A percentile compares a stretch with the other conserved stretches of the same genome.
Conservation (phyloP, 176 grass and related monocot genomes). For the Juncus inflexus region DNA sequence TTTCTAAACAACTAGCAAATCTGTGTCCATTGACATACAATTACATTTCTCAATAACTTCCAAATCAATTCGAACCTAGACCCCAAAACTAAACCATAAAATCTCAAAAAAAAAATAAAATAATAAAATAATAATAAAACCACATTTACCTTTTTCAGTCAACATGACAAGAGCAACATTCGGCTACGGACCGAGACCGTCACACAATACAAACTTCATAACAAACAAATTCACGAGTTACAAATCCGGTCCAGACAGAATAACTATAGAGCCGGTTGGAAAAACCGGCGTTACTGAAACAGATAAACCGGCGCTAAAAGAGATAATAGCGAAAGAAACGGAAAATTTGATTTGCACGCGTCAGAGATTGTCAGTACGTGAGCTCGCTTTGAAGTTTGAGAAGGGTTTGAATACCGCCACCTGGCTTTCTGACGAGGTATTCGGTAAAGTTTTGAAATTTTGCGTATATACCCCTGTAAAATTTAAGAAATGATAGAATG, state of each 20-base stretch:
- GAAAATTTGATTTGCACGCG: constrained; percentile 44
- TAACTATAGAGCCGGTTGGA: constrained; percentile 51
- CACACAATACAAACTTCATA: constrained; percentile 45
- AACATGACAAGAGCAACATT: constrained; percentile 28
- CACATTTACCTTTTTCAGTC: neutral
- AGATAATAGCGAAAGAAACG: constrained; percentile 66
- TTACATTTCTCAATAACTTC: too few species aligned
- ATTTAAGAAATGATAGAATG: too few species aligned
- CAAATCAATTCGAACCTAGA: too few species aligned
- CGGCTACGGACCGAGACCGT: constrained; percentile 13
- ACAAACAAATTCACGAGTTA: constrained; percentile 59
- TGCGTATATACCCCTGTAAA: too few species aligned
- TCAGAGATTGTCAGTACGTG: constrained; percentile 74
- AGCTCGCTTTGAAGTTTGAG: constrained; percentile 84
- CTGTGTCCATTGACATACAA: too few species aligned
- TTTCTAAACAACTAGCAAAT: too few species aligned
- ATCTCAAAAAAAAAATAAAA: too few species aligned
- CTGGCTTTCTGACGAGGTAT: constrained; percentile 71
- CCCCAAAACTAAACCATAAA: too few species aligned
- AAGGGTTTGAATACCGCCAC: constrained; percentile 75
- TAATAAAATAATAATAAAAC: too few species aligned
- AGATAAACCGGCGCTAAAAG: constrained; percentile 39
- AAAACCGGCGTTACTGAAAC: constrained; percentile 27
- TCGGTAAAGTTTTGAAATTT: neutral
- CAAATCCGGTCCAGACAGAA: constrained; percentile 48